A percentile compares a stretch with the other conserved stretches of the same genome.
Conservation (phyloP, 768 basidiomycete genomes). For the Asterophora lycoperdoides region DNA sequence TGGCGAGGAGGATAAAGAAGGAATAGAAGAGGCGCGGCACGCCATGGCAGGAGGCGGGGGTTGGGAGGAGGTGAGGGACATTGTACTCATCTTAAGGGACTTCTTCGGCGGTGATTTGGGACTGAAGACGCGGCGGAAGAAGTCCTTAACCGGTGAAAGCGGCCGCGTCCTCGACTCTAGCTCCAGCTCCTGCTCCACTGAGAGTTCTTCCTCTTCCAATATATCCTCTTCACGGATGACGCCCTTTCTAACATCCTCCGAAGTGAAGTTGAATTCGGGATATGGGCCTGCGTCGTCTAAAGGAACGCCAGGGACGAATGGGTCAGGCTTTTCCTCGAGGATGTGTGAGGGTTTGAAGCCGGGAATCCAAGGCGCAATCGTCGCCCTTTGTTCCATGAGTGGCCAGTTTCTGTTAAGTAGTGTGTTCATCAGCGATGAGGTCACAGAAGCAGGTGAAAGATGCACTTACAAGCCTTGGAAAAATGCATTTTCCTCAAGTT, state of each 20-base stretch:
- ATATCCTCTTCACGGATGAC: not conserved
- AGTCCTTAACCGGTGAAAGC: no score
- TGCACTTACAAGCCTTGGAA: slow-evolving; percentile 10
- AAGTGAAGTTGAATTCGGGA: slow-evolving; percentile 4
- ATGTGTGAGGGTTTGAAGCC: not conserved
- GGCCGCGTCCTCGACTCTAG: no score
- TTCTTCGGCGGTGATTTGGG: no score
- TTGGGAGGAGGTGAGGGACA: no score
- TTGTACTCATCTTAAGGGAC: no score
- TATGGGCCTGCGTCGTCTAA: slow-evolving; percentile 3
- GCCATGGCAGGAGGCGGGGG: no score
- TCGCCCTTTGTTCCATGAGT: slow-evolving; percentile 6
- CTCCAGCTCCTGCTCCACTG: no score
- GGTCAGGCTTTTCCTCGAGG: not conserved
- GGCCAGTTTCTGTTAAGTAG: slow-evolving; percentile 17
- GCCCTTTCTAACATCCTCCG: not conserved
- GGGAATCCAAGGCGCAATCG: slow-evolving; percentile 10
- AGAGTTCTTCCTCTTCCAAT: no score
- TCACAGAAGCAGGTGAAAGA: not conserved
- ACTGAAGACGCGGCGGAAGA: no score
- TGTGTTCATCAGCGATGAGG: not conserved
- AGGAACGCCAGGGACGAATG: not conserved
- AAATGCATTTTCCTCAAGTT: slow-evolving; percentile 7
- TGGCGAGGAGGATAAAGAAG: no score
- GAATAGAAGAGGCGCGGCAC: no score